phyloP scores from a whole-genome alignment of 2,329 filamentous ascomycete species.

The Penicillium sp. region DNA sequence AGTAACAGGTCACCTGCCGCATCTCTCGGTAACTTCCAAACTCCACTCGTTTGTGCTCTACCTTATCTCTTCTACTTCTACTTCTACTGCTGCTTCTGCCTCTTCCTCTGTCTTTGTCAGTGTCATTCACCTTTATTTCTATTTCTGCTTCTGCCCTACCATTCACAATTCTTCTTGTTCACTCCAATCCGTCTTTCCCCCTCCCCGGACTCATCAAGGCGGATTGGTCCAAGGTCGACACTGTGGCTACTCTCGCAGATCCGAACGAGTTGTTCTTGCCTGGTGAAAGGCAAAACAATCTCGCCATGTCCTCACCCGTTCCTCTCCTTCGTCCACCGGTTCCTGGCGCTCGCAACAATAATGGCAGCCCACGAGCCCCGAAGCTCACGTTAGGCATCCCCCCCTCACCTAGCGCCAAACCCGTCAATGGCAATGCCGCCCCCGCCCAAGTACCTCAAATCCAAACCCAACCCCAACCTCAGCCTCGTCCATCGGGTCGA shows the following conservation, averaged over 20 bases:
- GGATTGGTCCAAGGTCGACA: constrained; percentile 26
- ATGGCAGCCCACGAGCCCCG: constrained; percentile 65
- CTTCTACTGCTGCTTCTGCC: constrained; percentile 4
- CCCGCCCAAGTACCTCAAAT: constrained; percentile 35
- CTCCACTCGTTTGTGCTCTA: constrained; percentile 16
- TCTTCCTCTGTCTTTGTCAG: neutral
- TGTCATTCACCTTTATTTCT: neutral
- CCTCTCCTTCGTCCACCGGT: constrained; percentile 82
- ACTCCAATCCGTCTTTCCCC: constrained; percentile 10
- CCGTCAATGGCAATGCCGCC: constrained; percentile 57
- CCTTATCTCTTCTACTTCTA: constrained; percentile 16
- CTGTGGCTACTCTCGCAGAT: constrained; percentile 41
- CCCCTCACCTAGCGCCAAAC: constrained; percentile 77
- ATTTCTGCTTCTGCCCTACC: constrained; percentile 5
- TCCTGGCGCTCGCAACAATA: constrained; percentile 64
- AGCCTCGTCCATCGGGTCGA: constrained; percentile 42
- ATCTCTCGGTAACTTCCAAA: constrained; percentile 15
- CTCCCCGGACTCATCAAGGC: constrained; percentile 10
- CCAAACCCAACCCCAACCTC: constrained; percentile 55
- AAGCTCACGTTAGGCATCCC: constrained; percentile 88
- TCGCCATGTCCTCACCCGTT: constrained; percentile 67
- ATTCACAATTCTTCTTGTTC: neutral
- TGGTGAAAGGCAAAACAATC: constrained; percentile 42
- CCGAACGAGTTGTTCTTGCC: constrained; percentile 45
- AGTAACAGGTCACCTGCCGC: constrained; percentile 11